Evolutionary conservation across 768 basidiomycete species (phyloP), one percentile per base, ranked within the genome.

Genomic region (Infundibulicybe gibba): DNA sequence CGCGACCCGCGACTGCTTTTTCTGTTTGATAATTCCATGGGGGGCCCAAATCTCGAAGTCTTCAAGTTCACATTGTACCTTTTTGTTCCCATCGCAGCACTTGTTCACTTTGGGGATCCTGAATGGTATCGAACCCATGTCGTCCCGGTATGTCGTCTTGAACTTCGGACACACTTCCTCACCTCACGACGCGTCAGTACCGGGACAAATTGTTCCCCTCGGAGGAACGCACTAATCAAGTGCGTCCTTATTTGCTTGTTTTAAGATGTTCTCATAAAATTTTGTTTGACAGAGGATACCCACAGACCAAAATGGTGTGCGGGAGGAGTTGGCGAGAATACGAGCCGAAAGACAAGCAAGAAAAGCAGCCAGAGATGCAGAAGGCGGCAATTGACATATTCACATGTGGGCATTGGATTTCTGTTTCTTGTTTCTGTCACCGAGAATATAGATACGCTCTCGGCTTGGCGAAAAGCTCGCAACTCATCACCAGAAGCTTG

Each of bases 31-130:
- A 3, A 25, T 3, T 25, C 25, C 25, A 25, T 25, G 25, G 25
- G 25, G 25, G 25, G 87, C 10, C 81, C 88, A 32, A 89, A 87
- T 62, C 81, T 94, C 45, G 91, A 94, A 65, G 77, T 93, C 14
- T 90, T 93, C 83, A 93, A 92, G 68, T 94, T 94, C 56, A 81
- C 81, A 3, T 66, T 91, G 14, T 93, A 94, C 64, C 81, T 94
- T 47, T 90, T 90, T 56, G 82, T 91, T 49, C 91, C 91, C 9
- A 80, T 94, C 48, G 69, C 77, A 40, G 84, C 88, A 17, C 77
- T 94, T 58, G 68, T 91, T 42, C 87, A 92, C 64, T 93, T 89
- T 59, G 90, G 91, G 38, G 88, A 93, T 62, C 89, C 90, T 5
- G 80, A 85, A 35, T 94, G 91, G 91, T 94, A 93, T 59, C 74